Evolutionary conservation across 2,329 filamentous ascomycete species (phyloP).

Genomic region (Diplodia mutila): DNA sequence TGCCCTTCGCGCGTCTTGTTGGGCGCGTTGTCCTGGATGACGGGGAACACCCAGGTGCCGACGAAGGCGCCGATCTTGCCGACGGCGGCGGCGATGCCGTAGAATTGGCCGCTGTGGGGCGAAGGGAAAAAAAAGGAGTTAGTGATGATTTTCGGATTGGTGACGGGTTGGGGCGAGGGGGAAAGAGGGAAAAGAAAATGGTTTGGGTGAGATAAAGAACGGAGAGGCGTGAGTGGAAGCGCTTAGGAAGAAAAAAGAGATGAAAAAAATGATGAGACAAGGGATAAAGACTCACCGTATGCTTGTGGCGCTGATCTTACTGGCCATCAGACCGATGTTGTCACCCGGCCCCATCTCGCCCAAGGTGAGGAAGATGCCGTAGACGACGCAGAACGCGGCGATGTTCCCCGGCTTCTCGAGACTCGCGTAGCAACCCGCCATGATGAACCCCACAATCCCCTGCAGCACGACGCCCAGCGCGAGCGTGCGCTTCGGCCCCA

Average conservation of each 20-base stretch:
- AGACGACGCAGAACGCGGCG: constrained; percentile 76
- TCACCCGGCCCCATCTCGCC: constrained; percentile 86
- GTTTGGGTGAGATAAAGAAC: neutral
- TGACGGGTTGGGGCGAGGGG: no score
- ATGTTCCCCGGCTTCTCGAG: constrained; percentile 71
- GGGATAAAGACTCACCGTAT: constrained; percentile 55
- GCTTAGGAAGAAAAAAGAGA: neutral
- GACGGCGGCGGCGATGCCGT: constrained; percentile 70
- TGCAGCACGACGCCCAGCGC: constrained; percentile 72
- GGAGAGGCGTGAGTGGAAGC: no score
- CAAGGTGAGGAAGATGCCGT: constrained; percentile 75
- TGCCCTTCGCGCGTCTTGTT: constrained; percentile 63
- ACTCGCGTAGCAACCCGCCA: constrained; percentile 76
- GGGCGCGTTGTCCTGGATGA: constrained; percentile 52
- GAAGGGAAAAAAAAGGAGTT: neutral
- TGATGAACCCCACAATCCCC: constrained; percentile 81
- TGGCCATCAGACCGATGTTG: constrained; percentile 85
- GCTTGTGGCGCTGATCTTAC: constrained; percentile 85
- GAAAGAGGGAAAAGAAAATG: neutral
- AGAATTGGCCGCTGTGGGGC: constrained; percentile 66
- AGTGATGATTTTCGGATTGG: no score
- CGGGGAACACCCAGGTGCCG: constrained; percentile 79
- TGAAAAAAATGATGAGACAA: neutral
- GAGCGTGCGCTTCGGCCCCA: constrained; percentile 78
- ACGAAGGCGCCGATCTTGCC: constrained; percentile 85